Base-by-base conservation (phyloP, 352 stramenopile genomes). In the Pythium vanterpoolii region DNA sequence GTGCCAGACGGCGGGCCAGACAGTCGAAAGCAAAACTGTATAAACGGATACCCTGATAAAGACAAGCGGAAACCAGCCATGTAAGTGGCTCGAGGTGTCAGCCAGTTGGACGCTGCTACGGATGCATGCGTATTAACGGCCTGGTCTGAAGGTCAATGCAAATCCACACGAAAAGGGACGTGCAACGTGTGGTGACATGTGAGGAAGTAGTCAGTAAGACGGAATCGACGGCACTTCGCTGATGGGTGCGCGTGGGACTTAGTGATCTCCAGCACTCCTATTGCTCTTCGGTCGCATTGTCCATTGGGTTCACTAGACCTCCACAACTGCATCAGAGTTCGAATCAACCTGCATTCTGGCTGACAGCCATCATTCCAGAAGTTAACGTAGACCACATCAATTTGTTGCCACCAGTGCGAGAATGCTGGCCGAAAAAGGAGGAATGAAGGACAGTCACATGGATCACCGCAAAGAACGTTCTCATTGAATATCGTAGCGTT, bases 401-500 rank as follows among this genome's bases (percentile, higher is more conserved):
- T 11, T 42, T 14, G 23, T 34, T 5, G 47, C 4, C 24, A 45
- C 33, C 6, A 13, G 23, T 23, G 33, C 21, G 48, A 19, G 23
- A 56, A 39, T 45, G 14, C n/a, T 19, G 11, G 14, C 18, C 47
- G 49, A n/a, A 33, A 34, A 24, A 39, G 9, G n/a, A n/a, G n/a
- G n/a, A n/a, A n/a, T n/a, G n/a, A n/a, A n/a, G n/a, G n/a, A 14
- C 7, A 4, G 38, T n/a, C 38, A 21, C 38, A 21, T 33, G 6
- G 39, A n/a, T 8, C 40, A 60, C 42, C 52, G 51, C 11, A 51
- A 6, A 51, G 52, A 60, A 59, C 40, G 18, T 59, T 60, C 52
- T 60, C 19, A n/a, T 36, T 28, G 19, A 26, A 38, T 19, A 26
- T 26, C 10, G 24, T 0, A 34, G 49, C 18, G 9, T 9, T n/a